Evolutionary conservation across 108 stramenopile species (phyloP).

Genomic region (Craspedostauros australis): DNA sequence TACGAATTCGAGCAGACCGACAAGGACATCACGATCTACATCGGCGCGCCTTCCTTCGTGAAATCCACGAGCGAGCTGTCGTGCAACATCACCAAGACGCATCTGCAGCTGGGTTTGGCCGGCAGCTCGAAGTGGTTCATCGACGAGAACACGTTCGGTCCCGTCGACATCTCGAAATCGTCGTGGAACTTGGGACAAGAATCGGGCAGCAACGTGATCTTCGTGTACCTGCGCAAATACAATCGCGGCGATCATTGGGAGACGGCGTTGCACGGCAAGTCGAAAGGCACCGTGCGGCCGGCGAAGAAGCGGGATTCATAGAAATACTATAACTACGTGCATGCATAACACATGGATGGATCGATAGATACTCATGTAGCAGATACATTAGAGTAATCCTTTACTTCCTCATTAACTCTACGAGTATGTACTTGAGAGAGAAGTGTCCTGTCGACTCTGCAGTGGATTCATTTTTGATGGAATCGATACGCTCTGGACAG

Average conservation of each 20-base stretch:
- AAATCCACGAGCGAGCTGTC: slow-evolving; percentile 21
- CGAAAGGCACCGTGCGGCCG: too few relatives aligned
- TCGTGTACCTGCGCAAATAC: slow-evolving; percentile 44
- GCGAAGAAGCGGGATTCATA: too few relatives aligned
- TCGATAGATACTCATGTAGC: too few relatives aligned
- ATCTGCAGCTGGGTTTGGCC: slow-evolving; percentile 46
- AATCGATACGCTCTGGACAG: too few relatives aligned
- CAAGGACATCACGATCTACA: slow-evolving; percentile 81
- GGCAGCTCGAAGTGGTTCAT: slow-evolving; percentile 73
- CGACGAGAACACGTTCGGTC: slow-evolving; percentile 76
- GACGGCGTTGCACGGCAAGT: slow-evolving; percentile 16
- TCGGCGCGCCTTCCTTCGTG: slow-evolving; percentile 26
- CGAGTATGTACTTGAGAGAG: too few relatives aligned
- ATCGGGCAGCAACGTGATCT: slow-evolving; percentile 58
- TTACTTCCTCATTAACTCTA: too few relatives aligned
- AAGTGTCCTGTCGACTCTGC: too few relatives aligned
- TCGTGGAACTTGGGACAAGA: slow-evolving; percentile 76
- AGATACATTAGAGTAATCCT: too few relatives aligned
- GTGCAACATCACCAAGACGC: slow-evolving; percentile 38
- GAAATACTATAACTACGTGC: too few relatives aligned
- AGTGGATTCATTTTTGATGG: too few relatives aligned
- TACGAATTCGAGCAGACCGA: slow-evolving; percentile 97
- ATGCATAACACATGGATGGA: too few relatives aligned
- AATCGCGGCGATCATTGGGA: slow-evolving; percentile 39
- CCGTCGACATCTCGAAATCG: slow-evolving; percentile 78